These are phyloP conservation scores for Brassica juncea DNA, from an alignment of 345 rosid genomes.

Conservation along the genomic window DNA sequence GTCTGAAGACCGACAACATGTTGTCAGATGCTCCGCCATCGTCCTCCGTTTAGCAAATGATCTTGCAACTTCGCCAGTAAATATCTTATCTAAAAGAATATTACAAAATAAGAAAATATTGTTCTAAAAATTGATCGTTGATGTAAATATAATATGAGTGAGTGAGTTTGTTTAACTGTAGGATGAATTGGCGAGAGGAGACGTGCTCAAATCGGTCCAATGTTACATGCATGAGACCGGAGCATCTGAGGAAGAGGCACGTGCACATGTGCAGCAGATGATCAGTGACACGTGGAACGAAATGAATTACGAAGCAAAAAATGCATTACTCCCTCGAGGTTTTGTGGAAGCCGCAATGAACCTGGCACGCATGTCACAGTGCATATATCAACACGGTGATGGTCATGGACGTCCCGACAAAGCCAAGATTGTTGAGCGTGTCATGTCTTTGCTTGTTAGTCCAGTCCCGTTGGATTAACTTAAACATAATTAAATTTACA, in stretches of 20 bases:
- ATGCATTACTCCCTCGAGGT: background rate
- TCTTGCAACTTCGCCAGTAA: slow-evolving; percentile 48
- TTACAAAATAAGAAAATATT: background rate
- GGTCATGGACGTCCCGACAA: slow-evolving; percentile 37
- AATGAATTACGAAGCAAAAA: slow-evolving; percentile 20
- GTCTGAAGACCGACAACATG: background rate
- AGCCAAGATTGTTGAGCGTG: slow-evolving; percentile 4
- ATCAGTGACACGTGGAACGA: slow-evolving; percentile 20
- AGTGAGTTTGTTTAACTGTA: background rate
- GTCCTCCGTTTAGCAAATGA: slow-evolving; percentile 41
- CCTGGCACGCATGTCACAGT: slow-evolving; percentile 38
- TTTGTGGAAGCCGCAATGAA: slow-evolving; percentile 31
- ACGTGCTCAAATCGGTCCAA: slow-evolving; percentile 38
- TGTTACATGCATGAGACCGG: slow-evolving; percentile 46
- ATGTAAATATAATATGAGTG: background rate
- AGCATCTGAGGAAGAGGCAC: slow-evolving; percentile 34
- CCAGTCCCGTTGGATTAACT: slow-evolving; percentile 13
- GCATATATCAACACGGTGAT: slow-evolving; percentile 44
- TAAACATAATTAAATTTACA: background rate
- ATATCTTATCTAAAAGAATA: background rate
- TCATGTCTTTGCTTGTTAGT: slow-evolving; percentile 16
- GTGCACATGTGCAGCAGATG: slow-evolving; percentile 21
- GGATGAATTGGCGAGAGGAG: slow-evolving; percentile 44
- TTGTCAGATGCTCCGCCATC: slow-evolving; percentile 31
- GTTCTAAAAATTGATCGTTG: background rate